Conservation (phyloP, 2,329 filamentous ascomycete species). For the Celoporthe dispersa region DNA sequence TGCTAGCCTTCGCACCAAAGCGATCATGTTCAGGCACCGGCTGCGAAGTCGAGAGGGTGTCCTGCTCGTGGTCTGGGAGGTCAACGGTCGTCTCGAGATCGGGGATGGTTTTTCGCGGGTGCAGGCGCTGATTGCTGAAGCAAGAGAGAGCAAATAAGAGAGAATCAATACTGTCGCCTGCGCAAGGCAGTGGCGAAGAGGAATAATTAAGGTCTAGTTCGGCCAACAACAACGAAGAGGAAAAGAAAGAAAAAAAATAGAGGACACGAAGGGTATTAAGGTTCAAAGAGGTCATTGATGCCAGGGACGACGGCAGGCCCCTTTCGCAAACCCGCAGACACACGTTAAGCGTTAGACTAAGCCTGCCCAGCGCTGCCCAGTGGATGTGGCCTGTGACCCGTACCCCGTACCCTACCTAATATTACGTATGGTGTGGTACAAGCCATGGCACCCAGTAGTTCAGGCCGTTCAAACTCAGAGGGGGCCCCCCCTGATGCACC, state of each 20-base stretch:
- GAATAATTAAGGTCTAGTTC: background rate
- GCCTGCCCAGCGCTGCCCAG: background rate
- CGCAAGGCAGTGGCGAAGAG: background rate
- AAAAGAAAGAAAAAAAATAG: background rate
- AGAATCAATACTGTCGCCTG: background rate
- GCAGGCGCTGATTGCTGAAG: background rate
- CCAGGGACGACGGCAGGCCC: constrained; percentile 16
- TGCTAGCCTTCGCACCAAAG: background rate
- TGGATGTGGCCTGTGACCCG: background rate
- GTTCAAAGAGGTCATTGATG: constrained; percentile 1
- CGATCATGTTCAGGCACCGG: constrained; percentile 25
- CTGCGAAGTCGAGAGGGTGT: background rate
- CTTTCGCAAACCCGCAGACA: constrained; percentile 8
- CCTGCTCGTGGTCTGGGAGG: background rate
- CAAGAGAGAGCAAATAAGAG: background rate
- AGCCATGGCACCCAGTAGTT: background rate
- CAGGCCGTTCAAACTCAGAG: background rate
- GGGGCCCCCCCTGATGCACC: constrained; percentile 10
- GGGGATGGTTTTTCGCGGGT: background rate
- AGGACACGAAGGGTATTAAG: constrained; percentile 4
- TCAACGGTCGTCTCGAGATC: background rate
- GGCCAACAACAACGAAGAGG: background rate
- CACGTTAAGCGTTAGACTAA: background rate
- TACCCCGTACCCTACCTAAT: background rate
- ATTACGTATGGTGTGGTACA: background rate